Percentiles rank a stretch among this genome's conserved stretches.
phyloP scores from a whole-genome alignment of 805 yeast species.

The Ogataea ramenticola region DNA sequence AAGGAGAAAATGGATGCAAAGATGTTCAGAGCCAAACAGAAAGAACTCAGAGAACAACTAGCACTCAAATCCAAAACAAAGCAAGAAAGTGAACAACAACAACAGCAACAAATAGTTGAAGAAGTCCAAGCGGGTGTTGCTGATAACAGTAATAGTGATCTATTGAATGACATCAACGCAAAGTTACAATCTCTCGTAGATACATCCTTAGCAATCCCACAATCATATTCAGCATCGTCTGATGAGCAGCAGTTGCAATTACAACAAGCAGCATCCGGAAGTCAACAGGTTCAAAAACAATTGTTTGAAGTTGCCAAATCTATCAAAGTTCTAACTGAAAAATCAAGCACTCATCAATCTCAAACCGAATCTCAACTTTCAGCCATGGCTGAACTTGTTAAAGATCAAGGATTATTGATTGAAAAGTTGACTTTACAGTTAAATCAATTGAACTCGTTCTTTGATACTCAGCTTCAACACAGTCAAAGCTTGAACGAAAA shows the following conservation, averaged over 20 bases:
- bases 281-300: constrained; percentile 9
- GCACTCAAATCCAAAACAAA: background rate
- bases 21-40: constrained; percentile 12
- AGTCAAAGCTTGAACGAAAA: constrained; percentile 10
- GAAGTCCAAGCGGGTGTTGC: background rate
- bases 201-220: no score
- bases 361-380: constrained; percentile 1
- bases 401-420: constrained; percentile 7
- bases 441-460: constrained; percentile 1
- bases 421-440: background rate
- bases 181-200: no score
- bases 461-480: constrained; percentile 15
- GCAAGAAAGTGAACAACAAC: background rate
- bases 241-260: background rate
- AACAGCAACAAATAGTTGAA: no score
- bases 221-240: background rate
- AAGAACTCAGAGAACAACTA: constrained; percentile 11
- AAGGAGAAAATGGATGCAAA: background rate
- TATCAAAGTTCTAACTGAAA: constrained; percentile 8
- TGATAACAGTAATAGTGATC: no score
- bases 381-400: constrained; percentile 4
- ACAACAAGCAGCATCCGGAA: background rate
- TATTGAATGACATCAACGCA: no score
- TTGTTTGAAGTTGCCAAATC: constrained; percentile 14
- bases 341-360: constrained; percentile 2